These are phyloP conservation scores for Geotrichum bryndzae DNA, from an alignment of 1,139 yeast genomes.

Conservation along the genomic window DNA sequence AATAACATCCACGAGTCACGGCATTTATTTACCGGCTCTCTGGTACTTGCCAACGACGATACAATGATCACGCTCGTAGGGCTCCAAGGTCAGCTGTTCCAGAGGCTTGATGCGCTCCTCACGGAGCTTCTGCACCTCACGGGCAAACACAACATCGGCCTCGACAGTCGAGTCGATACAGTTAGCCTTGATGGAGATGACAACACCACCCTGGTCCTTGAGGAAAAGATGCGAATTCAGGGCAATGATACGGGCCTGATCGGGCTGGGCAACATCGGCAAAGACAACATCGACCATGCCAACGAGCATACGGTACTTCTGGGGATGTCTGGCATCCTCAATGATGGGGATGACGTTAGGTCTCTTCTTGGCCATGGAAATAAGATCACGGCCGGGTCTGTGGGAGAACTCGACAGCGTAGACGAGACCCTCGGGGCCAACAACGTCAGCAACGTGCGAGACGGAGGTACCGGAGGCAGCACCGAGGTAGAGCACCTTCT, in stretches of 20 bases:
- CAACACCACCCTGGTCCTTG: slow-evolving; percentile 80
- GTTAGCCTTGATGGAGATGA: slow-evolving; percentile 48
- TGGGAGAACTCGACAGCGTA: slow-evolving; percentile 99
- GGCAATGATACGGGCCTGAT: slow-evolving; percentile 99
- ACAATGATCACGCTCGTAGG: slow-evolving; percentile 99
- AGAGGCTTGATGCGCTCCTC: slow-evolving; percentile 98
- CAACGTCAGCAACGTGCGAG: slow-evolving; percentile 95
- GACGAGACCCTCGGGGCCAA: slow-evolving; percentile 97
- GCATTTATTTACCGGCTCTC: slow-evolving; percentile 68
- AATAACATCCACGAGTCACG: slow-evolving; percentile 42
- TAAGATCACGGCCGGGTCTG: slow-evolving; percentile 98
- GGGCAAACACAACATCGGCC: slow-evolving; percentile 90
- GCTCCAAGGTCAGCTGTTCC: slow-evolving; percentile 92
- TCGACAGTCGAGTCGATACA: slow-evolving; percentile 96
- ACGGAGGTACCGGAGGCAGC: slow-evolving; percentile 99
- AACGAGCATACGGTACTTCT: slow-evolving; percentile 96
- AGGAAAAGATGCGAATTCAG: slow-evolving; percentile 96
- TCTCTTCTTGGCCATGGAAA: slow-evolving; percentile 99
- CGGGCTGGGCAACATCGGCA: slow-evolving; percentile 99
- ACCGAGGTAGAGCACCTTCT: slow-evolving; percentile 94
- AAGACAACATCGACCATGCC: slow-evolving; percentile 98
- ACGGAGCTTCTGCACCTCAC: slow-evolving; percentile 96
- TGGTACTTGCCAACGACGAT: slow-evolving; percentile 93
- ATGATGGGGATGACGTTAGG: slow-evolving; percentile 97
- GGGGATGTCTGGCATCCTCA: slow-evolving; percentile 99